Percentiles rank a stretch among this genome's conserved stretches.
Conservation (phyloP, 176 grass and related monocot species). For the Saccharum spontaneum region DNA sequence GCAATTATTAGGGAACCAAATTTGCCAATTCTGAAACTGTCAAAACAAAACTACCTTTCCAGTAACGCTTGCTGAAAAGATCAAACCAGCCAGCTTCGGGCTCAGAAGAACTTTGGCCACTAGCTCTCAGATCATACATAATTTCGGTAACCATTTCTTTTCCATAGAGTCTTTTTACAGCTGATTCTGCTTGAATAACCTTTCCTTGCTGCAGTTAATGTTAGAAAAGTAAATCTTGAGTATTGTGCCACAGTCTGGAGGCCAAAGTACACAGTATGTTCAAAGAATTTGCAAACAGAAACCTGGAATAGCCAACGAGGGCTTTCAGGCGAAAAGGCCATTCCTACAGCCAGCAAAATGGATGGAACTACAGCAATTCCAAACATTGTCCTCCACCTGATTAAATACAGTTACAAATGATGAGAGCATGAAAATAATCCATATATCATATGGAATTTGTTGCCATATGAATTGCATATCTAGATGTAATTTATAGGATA, state of each 20-base stretch:
- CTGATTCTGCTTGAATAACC: conserved; percentile 80
- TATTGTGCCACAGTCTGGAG: not conserved
- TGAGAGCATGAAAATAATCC: not conserved
- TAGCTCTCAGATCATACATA: conserved; percentile 82
- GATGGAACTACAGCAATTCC: conserved; percentile 75
- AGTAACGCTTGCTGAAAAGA: conserved; percentile 92
- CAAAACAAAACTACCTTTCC: conserved; percentile 69
- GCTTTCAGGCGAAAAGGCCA: conserved; percentile 96
- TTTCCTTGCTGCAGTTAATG: conserved; percentile 83
- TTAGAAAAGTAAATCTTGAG: conserved; percentile 18
- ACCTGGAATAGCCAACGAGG: conserved; percentile 99
- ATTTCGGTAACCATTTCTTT: conserved; percentile 88
- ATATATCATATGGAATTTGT: conserved; percentile 10
- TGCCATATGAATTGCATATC: not conserved
- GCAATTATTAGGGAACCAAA: conserved; percentile 9
- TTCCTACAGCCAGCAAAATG: conserved; percentile 83
- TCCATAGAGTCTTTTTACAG: conserved; percentile 90
- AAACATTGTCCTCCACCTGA: conserved; percentile 99
- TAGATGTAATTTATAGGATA: not conserved
- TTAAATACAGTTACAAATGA: conserved; percentile 32
- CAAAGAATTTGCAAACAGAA: conserved; percentile 25
- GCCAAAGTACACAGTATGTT: not conserved
- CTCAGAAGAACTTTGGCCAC: conserved; percentile 70
- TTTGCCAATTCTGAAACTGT: not conserved
- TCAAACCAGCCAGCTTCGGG: conserved; percentile 93